Base-by-base conservation (phyloP, 176 grass and related monocot species). In the Cenchrus fungigraminus region DNA sequence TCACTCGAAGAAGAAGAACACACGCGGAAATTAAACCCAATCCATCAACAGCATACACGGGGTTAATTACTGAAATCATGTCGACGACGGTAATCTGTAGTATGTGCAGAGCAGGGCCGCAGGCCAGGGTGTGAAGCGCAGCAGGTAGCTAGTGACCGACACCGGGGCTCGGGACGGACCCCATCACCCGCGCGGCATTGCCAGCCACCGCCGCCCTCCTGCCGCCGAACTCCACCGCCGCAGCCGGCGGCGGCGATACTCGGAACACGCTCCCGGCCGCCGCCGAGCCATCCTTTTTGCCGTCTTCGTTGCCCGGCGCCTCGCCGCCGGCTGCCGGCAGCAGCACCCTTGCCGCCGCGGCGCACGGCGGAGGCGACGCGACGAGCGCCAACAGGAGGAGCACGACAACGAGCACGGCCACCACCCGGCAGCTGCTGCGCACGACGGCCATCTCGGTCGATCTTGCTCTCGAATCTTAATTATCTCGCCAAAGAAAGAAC, bases 111-210 rank as follows among this genome's bases (percentile, higher is more conserved):
- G 25, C 25, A 25, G 5, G 43, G 25, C 25, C 25, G 25, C 25
- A 25, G 25, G 25, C 25, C 25, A 25, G 5, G 43, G 37, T 40
- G 37, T 40, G 37, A 40, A 5, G 43, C 9, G 55, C 15, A 22
- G 19, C 1, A 8, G 49, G 7, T 29, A 29, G 13, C 79, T 97
- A 91, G 42, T 98, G 96, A 4, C 96, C 96, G 46, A 95, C 88
- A 11, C 91, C 93, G 1, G 96, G 96, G 89, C 96, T 98, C 67
- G 96, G 96, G 5, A 98, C 93, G 4, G 96, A 98, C 8, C 85
- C 96, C 83, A 94, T 0, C 42, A 85, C 70, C 81, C 93, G 81
- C 63, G 73, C 76, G 40, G 76, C 19, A 85, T 79, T 93, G 86
- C 49, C 54, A 1, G 61, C 14, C 37, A n/a, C 32, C 68, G 6